Base-by-base conservation (phyloP, 371 early-diverging fungal species). In the Entomophthora muscae region DNA sequence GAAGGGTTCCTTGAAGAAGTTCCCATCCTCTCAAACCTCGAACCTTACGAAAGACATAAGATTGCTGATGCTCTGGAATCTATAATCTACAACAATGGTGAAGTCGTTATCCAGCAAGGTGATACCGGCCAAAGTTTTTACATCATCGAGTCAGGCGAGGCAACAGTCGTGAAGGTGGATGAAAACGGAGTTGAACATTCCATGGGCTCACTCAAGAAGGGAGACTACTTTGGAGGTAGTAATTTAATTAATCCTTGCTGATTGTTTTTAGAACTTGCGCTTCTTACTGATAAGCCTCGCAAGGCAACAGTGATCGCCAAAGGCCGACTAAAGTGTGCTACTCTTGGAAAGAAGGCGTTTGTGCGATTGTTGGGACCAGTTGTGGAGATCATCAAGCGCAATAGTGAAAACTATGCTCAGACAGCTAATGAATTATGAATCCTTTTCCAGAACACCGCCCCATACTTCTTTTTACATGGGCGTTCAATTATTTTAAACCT, bases 141-240 rank as follows among this genome's bases (percentile, higher is more conserved):
- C 74, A 84, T 96, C 29, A 89, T 96, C 66, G 97, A 96, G 74
- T 73, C 78, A 56, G 97, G 97, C 22, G 82, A 86, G 59, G 91
- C 91, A 5, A 72, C 73, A 30, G 88, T 95, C 21, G 77, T 80
- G 57, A 86, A 88, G 70, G 72, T 76, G 23, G 85, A 83, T 61
- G 81, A 76, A 21, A 76, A 86, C 28, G 90, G 91, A n/a, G 80
- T 81, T 1, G 84, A 84, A 67, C 84, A 83, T 66, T 73, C 79
- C 66, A 81, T 89, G 66, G 83, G 63, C 30, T 27, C 74, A n/a
- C 68, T 86, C 66, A 69, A 73, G 32, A 82, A 83, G 73, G 95
- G 95, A 22, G 83, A 81, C 51, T 94, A 94, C 71, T 94, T 94
- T 80, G 95, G 95, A 70, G 89, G 87, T 85, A 72, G 63, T 70